Base-by-base conservation (phyloP, 2,329 filamentous ascomycete genomes). In the Incumbomyces delicatus region DNA sequence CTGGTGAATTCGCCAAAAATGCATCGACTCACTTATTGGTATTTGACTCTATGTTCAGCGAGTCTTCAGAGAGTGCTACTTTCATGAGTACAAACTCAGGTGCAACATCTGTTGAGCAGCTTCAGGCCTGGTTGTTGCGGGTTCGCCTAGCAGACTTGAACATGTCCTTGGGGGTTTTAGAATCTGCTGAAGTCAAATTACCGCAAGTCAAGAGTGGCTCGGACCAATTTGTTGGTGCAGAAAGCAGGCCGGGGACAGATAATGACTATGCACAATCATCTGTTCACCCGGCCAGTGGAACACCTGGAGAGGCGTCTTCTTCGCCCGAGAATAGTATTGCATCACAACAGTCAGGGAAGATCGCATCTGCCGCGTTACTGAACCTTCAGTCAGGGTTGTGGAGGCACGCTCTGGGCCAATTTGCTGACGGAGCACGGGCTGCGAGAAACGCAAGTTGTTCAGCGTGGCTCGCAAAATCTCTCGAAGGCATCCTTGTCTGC, bases 391-490 rank as follows among this genome's bases (percentile, higher is more conserved):
- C 87, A 44, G 92, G 92, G 20, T 80, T 88, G 52, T 95, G 92
- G 88, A 78, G 75, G 40, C 89, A 96, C 66, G 89, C 90, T 6
- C 65, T 96, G 38, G 84, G 80, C 61, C 87, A 94, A 60, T 76
- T 95, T 17, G 73, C 80, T 8, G 90, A 95, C 50, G 87, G 84
- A 45, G 88, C 85, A 1, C 77, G 77, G 8, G 79, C 83, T 56
- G 83, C 87, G 13, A 83, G 87, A 57, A 81, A 80, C 32, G 77
- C 85, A 49, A 89, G 87, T 57, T 92, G 98, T 65, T 87, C 95
- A 64, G 64, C 96, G n/a, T 98, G 92, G 90, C 87, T 95, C 66
- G 92, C 86, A 14, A 96, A 96, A 66, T 89, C 87, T 1, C 72
- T 98, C 16, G 94, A 98, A 61, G 80, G 89, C 22, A 86, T 94